phyloP scores from a whole-genome alignment of 1,284 basidiomycete species.

The Schizopora paradoxa region DNA sequence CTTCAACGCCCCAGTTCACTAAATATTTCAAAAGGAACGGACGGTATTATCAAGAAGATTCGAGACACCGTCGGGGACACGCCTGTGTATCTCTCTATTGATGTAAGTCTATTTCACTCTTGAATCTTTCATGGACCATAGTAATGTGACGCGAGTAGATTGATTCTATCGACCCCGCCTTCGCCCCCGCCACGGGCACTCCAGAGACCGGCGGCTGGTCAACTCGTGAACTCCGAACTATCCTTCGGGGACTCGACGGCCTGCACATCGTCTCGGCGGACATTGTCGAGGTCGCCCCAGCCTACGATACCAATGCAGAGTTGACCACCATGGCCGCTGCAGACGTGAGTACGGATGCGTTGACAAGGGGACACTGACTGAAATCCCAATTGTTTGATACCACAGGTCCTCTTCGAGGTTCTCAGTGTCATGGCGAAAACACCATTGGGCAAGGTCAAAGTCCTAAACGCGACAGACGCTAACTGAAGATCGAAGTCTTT shows the following conservation, averaged over 20 bases:
- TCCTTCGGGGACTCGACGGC: constrained; percentile 68
- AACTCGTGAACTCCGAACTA: constrained; percentile 68
- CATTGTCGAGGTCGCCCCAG: constrained; percentile 77
- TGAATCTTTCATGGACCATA: background rate
- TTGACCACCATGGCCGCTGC: constrained; percentile 76
- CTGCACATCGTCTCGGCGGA: constrained; percentile 72
- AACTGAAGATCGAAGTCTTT: too few relatives aligned
- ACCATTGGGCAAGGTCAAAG: constrained; percentile 53
- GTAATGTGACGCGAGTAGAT: constrained; percentile 38
- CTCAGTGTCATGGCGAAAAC: constrained; percentile 74
- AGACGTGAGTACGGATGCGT: constrained; percentile 46
- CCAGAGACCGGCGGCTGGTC: constrained; percentile 71
- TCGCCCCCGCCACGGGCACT: constrained; percentile 75
- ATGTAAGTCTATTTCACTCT: constrained; percentile 37
- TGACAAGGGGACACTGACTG: background rate
- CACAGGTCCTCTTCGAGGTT: constrained; percentile 69
- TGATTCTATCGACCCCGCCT: constrained; percentile 71
- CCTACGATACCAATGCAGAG: constrained; percentile 77
- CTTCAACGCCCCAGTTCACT: too few relatives aligned
- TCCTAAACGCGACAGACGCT: constrained; percentile 2
- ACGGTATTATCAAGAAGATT: constrained; percentile 67
- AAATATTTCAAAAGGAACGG: constrained; percentile 39
- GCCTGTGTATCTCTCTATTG: constrained; percentile 71
- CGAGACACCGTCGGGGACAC: constrained; percentile 58
- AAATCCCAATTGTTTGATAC: too few relatives aligned